phyloP scores from a whole-genome alignment of 2,329 filamentous ascomycete genomes.

The Hymenoscyphus occultus region DNA sequence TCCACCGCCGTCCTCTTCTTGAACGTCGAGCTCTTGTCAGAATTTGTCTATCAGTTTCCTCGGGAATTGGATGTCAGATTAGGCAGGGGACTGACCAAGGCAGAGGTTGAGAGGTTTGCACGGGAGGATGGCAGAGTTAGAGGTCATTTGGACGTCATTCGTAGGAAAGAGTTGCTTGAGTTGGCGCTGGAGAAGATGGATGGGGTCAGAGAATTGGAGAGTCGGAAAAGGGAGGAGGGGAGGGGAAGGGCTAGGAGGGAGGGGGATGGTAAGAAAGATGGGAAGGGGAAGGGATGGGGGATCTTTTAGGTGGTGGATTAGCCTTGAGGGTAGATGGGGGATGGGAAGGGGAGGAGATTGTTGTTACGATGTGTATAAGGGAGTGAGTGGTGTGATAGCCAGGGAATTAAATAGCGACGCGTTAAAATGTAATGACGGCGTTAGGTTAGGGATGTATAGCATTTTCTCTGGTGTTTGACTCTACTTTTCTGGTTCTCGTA shows the following conservation, averaged over 20 bases:
- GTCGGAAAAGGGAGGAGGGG: slow-evolving; percentile 55
- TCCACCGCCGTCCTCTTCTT: slow-evolving; percentile 94
- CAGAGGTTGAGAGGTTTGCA: slow-evolving; percentile 85
- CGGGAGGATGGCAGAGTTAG: slow-evolving; percentile 89
- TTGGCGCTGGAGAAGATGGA: slow-evolving; percentile 96
- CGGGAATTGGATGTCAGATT: slow-evolving; percentile 85
- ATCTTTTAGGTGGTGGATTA: slow-evolving; percentile 22
- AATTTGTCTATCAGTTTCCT: slow-evolving; percentile 98
- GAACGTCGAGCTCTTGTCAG: slow-evolving; percentile 92
- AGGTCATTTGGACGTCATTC: slow-evolving; percentile 86
- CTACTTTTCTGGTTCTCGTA: too few species aligned
- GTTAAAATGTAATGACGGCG: too few species aligned
- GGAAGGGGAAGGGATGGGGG: slow-evolving; percentile 25
- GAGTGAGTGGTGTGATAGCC: neutral
- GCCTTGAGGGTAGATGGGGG: neutral
- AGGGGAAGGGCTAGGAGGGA: slow-evolving; percentile 28
- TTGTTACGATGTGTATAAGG: neutral
- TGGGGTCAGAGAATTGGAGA: slow-evolving; percentile 74
- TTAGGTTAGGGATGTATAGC: too few species aligned
- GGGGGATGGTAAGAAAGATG: slow-evolving; percentile 19
- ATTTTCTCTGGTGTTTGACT: too few species aligned
- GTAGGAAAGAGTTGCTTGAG: slow-evolving; percentile 88
- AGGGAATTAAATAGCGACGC: too few species aligned
- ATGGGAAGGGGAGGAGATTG: neutral
- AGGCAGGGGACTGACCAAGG: slow-evolving; percentile 72